Evolutionary conservation across 306 rosid genomes (phyloP).

Genomic region (Fagus sylvatica): DNA sequence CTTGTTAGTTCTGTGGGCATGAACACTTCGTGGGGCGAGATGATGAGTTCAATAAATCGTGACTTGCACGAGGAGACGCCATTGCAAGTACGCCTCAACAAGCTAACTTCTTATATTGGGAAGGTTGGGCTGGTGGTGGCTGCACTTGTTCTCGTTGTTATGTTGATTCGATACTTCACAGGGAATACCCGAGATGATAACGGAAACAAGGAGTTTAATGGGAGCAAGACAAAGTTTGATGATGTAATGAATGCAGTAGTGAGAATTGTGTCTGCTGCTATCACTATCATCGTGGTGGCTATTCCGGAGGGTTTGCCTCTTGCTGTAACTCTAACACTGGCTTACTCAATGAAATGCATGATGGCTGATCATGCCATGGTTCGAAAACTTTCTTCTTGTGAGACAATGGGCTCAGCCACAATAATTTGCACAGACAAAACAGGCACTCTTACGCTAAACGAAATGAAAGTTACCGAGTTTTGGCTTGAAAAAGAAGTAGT

Average conservation of each 20-base stretch:
- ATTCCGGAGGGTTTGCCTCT: slow-evolving; percentile 32
- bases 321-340: slow-evolving; percentile 28
- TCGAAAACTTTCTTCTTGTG: slow-evolving; percentile 29
- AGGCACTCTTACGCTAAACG: slow-evolving; percentile 28
- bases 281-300: slow-evolving; percentile 28
- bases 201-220: slow-evolving; percentile 16
- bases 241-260: slow-evolving; percentile 16
- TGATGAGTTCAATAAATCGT: slow-evolving; percentile 25
- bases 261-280: slow-evolving; percentile 13
- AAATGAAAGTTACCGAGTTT: slow-evolving; percentile 29
- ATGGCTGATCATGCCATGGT: slow-evolving; percentile 34
- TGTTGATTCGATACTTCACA: slow-evolving; percentile 27
- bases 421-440: slow-evolving; percentile 33
- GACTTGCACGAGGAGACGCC: slow-evolving; percentile 21
- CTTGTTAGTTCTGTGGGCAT: slow-evolving; percentile 29
- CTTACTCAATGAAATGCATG: slow-evolving; percentile 32
- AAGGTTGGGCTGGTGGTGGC: slow-evolving; percentile 22
- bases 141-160: slow-evolving; percentile 20
- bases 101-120: slow-evolving; percentile 20
- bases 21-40: slow-evolving; percentile 28
- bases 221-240: slow-evolving; percentile 23
- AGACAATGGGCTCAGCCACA: slow-evolving; percentile 28
- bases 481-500: slow-evolving; percentile 25
- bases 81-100: slow-evolving; percentile 25
- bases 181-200: slow-evolving; percentile 11